These are phyloP conservation scores for Zymoseptoria passerinii DNA, from an alignment of 2,329 filamentous ascomycete species.

Conservation along the genomic window DNA sequence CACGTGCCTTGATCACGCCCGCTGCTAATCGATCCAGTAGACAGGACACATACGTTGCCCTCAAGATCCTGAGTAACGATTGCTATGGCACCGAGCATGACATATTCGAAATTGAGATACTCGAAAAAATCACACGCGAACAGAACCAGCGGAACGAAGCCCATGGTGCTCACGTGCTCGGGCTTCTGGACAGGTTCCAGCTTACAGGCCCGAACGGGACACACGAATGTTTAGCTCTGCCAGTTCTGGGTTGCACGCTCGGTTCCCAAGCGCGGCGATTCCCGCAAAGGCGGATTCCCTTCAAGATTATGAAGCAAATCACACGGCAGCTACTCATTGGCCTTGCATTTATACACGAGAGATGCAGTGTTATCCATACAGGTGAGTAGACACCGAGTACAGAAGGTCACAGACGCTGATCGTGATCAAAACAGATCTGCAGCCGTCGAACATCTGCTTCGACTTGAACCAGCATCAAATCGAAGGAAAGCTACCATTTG, in stretches of 20 bases:
- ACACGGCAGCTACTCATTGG: slow-evolving; percentile 13
- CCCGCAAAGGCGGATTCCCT: not conserved
- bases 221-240: not conserved
- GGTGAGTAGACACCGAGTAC: no score
- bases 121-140: not conserved
- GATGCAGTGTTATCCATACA: slow-evolving; percentile 12
- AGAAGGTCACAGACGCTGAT: no score
- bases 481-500: not conserved
- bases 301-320: slow-evolving; percentile 8
- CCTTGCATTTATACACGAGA: slow-evolving; percentile 12
- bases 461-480: slow-evolving; percentile 8
- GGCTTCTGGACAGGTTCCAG: not conserved
- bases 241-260: not conserved
- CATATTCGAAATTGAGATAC: not conserved
- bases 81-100: not conserved
- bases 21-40: not conserved
- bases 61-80: not conserved
- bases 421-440: slow-evolving; percentile 13
- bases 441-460: slow-evolving; percentile 22
- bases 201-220: not conserved
- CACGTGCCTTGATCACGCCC: not conserved
- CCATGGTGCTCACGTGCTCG: not conserved
- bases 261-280: slow-evolving; percentile 5
- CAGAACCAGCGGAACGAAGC: not conserved
- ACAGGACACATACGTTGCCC: not conserved